Conservation (phyloP, 208 protist genomes). For the Leishmania tropica region DNA sequence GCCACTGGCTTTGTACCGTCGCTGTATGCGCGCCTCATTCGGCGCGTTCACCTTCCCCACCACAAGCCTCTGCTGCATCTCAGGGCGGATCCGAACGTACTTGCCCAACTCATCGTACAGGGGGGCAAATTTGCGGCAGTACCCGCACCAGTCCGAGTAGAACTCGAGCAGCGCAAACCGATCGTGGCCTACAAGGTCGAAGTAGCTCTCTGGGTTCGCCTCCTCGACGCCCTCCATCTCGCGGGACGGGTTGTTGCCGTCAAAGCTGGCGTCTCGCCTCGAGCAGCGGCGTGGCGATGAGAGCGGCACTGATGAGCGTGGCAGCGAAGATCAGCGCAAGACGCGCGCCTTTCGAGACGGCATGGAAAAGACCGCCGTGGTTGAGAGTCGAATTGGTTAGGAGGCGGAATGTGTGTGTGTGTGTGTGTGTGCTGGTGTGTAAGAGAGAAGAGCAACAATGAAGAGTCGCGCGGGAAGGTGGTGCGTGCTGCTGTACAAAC, state of each 20-base stretch:
- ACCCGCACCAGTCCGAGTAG: conserved; percentile 85
- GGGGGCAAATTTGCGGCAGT: conserved; percentile 41
- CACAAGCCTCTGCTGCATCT: conserved; percentile 25
- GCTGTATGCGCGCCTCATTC: conserved; percentile 7
- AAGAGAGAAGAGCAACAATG: background rate
- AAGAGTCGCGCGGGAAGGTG: background rate
- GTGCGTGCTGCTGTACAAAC: background rate
- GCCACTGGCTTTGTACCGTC: conserved; percentile 33
- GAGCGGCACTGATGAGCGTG: background rate
- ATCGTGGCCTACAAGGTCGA: conserved; percentile 44
- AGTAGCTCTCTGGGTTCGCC: conserved; percentile 37
- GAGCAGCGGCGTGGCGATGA: background rate
- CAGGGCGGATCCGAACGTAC: conserved; percentile 16
- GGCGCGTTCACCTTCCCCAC: conserved; percentile 52
- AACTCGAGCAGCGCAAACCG: conserved; percentile 73
- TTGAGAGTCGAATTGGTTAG: background rate
- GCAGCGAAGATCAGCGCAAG: conserved; percentile 5
- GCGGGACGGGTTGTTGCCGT: background rate
- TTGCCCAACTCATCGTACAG: conserved; percentile 26
- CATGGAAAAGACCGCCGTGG: background rate
- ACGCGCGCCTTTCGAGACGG: conserved; percentile 5
- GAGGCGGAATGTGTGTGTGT: background rate
- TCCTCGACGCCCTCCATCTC: conserved; percentile 42
- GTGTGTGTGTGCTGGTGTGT: background rate
- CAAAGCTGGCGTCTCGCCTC: background rate